Conservation (phyloP, 306 rosid species). For the Sesbania bispinosa region DNA sequence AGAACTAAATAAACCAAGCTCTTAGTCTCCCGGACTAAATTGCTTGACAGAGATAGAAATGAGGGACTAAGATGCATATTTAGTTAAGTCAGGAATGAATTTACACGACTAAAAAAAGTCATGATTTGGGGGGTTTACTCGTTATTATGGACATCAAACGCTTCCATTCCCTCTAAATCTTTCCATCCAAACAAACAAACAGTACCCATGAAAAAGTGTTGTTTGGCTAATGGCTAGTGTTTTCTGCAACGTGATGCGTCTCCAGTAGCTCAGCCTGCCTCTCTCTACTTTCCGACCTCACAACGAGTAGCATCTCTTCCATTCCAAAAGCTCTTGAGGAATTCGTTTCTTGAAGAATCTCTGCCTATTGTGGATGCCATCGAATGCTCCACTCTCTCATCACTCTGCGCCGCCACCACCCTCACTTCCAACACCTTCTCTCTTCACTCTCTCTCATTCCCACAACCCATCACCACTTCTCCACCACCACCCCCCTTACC, state of each 20-base stretch:
- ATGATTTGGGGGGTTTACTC: too few species aligned
- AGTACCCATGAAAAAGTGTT: too few species aligned
- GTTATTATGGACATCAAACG: too few species aligned
- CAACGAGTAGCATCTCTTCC: not conserved
- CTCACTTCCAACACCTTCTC: constrained; percentile 29
- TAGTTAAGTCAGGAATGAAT: too few species aligned
- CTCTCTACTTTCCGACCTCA: not conserved
- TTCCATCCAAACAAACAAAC: too few species aligned
- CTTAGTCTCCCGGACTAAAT: too few species aligned
- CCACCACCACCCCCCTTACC: constrained; percentile 12
- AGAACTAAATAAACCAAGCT: too few species aligned
- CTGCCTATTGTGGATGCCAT: constrained; percentile 10
- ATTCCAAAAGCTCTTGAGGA: not conserved
- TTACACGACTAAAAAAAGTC: too few species aligned
- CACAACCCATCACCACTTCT: not conserved
- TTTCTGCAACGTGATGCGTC: not conserved
- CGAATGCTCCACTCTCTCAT: constrained; percentile 43
- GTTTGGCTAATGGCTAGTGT: too few species aligned
- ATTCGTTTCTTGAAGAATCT: not conserved
- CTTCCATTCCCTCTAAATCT: too few species aligned
- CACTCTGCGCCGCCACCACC: constrained; percentile 18
- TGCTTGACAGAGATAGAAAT: too few species aligned
- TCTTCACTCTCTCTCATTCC: constrained; percentile 21
- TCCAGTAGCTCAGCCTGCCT: not conserved
- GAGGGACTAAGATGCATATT: too few species aligned